Evolutionary conservation across 2,329 filamentous ascomycete genomes (phyloP).

Genomic region (Lachnellula hyalina): DNA sequence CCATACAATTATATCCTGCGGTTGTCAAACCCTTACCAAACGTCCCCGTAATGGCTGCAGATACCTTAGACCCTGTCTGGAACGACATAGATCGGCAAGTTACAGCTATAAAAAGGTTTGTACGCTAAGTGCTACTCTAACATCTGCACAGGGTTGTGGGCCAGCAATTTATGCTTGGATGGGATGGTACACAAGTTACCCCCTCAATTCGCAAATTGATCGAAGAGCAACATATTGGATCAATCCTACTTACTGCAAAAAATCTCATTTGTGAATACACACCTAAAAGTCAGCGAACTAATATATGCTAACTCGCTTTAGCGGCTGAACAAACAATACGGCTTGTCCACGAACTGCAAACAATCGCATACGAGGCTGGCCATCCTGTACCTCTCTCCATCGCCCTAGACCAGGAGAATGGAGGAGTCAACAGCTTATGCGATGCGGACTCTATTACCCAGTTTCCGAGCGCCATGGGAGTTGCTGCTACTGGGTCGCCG

Average conservation of each 20-base stretch:
- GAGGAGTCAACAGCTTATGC: slow-evolving; percentile 92
- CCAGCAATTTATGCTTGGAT: slow-evolving; percentile 42
- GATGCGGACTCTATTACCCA: slow-evolving; percentile 94
- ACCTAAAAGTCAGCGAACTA: no score
- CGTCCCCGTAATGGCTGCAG: no score
- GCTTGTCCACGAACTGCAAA: slow-evolving; percentile 86
- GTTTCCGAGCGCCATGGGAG: slow-evolving; percentile 94
- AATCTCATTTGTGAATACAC: slow-evolving; percentile 67
- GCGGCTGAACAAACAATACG: slow-evolving; percentile 84
- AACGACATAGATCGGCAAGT: no score
- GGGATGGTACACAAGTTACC: slow-evolving; percentile 78
- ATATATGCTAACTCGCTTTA: slow-evolving; percentile 11
- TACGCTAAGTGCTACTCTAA: no score
- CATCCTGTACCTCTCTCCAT: slow-evolving; percentile 87
- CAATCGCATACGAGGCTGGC: slow-evolving; percentile 82
- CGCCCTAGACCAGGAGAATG: slow-evolving; percentile 94
- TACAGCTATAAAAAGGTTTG: no score
- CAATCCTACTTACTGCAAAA: slow-evolving; percentile 77
- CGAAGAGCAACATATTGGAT: slow-evolving; percentile 80
- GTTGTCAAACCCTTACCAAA: no score
- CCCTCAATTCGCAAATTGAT: slow-evolving; percentile 78
- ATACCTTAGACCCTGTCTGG: no score
- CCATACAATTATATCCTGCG: no score
- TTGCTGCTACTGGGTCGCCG: slow-evolving; percentile 84
- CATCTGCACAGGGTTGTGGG: no score